Evolutionary conservation across 164 flowering plant species (phyloP).

Genomic region (Houttuynia cordata): DNA sequence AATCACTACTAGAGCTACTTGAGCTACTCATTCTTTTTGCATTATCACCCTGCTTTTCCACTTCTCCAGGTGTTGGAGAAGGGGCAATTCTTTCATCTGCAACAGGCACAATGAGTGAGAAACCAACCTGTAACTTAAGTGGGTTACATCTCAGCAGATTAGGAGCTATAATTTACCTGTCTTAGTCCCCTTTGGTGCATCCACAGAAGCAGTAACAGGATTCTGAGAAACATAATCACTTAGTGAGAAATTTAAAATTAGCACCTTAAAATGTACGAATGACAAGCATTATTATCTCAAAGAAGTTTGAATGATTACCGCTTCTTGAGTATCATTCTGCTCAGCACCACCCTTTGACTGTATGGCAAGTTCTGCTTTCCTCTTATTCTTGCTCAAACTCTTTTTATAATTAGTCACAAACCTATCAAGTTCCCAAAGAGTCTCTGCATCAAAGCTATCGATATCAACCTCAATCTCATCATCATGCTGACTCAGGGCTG

Average conservation of each 20-base stretch:
- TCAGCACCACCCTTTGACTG: slow-evolving; percentile 25
- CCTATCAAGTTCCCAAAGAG: slow-evolving; percentile 87
- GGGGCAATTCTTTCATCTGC: slow-evolving; percentile 39
- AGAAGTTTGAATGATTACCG: slow-evolving; percentile 12
- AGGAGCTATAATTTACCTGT: slow-evolving; percentile 20
- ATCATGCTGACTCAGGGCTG: slow-evolving; percentile 53
- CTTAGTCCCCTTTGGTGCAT: slow-evolving; percentile 20
- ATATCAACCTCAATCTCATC: slow-evolving; percentile 92
- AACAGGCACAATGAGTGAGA: not conserved
- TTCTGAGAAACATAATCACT: slow-evolving; percentile 19
- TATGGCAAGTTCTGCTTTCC: slow-evolving; percentile 39
- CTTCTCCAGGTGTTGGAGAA: slow-evolving; percentile 33
- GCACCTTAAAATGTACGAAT: not conserved
- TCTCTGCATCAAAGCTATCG: slow-evolving; percentile 70
- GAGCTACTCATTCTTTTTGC: slow-evolving; percentile 59
- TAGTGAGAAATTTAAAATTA: not conserved
- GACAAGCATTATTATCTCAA: not conserved
- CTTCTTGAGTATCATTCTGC: slow-evolving; percentile 9
- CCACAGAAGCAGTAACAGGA: slow-evolving; percentile 11
- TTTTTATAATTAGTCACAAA: slow-evolving; percentile 58
- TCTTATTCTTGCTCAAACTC: slow-evolving; percentile 49
- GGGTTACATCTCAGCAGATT: not conserved
- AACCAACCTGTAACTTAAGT: not conserved
- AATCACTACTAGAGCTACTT: slow-evolving; percentile 75
- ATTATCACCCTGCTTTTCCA: slow-evolving; percentile 34